Conservation (phyloP, 805 yeast species). For the Suhomyces canberraensis region DNA sequence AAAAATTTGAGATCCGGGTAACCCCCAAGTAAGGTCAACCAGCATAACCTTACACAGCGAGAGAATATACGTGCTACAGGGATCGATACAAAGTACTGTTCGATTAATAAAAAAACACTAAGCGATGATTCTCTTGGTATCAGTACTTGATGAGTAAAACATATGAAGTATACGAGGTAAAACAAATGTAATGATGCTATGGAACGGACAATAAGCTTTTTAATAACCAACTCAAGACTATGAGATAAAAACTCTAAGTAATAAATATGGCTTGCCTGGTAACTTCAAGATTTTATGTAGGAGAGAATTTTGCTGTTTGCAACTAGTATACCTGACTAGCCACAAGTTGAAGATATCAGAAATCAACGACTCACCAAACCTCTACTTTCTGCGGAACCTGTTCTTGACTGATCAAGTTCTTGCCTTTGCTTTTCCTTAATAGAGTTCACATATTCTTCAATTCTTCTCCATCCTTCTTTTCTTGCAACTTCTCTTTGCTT, state of each 20-base stretch:
- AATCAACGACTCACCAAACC: conserved; percentile 2
- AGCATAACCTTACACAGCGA: too few species aligned
- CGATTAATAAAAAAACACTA: too few species aligned
- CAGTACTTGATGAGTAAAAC: too few species aligned
- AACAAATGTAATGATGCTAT: too few species aligned
- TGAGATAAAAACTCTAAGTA: too few species aligned
- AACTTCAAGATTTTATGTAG: neutral
- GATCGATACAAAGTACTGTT: too few species aligned
- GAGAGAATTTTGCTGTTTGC: neutral
- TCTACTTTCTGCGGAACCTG: neutral
- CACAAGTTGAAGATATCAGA: neutral
- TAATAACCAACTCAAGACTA: too few species aligned
- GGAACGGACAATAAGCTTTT: too few species aligned
- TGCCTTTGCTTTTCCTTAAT: conserved; percentile 16
- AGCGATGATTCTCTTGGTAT: too few species aligned
- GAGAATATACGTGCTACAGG: too few species aligned
- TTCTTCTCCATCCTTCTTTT: conserved; percentile 65
- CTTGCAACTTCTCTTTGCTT: conserved; percentile 59
- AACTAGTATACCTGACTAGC: neutral
- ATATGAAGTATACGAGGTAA: too few species aligned
- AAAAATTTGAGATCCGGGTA: conserved; percentile 7
- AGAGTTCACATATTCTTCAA: conserved; percentile 55
- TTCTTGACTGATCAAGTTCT: neutral
- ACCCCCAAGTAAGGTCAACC: too few species aligned
- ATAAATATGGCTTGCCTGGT: neutral